These are phyloP conservation scores for Gnaphalium uliginosum DNA, from an alignment of 129 eudicot genomes.

Conservation along the genomic window DNA sequence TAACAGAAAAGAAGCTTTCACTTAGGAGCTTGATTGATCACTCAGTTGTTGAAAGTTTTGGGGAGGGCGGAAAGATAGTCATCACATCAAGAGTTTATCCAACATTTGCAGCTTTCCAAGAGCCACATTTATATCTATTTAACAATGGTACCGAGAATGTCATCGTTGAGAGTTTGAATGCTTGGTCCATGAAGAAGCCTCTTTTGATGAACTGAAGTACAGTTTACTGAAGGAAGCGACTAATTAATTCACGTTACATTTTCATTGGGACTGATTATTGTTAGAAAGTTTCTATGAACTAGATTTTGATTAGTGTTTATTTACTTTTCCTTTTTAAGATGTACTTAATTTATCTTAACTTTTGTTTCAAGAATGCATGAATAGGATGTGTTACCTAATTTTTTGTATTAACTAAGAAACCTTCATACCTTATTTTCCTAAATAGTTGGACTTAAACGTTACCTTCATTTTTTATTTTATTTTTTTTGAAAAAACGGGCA, in stretches of 20 bases:
- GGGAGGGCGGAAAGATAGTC: constrained; percentile 60
- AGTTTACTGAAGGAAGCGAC: neutral
- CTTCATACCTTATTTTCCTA: too few species aligned
- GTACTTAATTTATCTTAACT: constrained; percentile 20
- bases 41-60: constrained; percentile 82
- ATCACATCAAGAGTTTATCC: constrained; percentile 81
- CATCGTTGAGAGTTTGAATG: constrained; percentile 42
- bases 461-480: too few species aligned
- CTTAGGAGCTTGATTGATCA: constrained; percentile 73
- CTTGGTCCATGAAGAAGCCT: constrained; percentile 70
- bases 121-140: constrained; percentile 55
- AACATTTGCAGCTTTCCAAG: constrained; percentile 34
- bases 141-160: constrained; percentile 63
- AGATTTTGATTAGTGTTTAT: neutral
- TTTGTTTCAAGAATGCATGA: too few species aligned
- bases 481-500: too few species aligned
- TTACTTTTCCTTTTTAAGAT: constrained; percentile 47
- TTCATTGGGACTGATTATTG: neutral
- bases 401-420: too few species aligned
- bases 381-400: too few species aligned
- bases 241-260: neutral
- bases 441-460: too few species aligned
- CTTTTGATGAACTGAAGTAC: constrained; percentile 33
- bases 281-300: neutral
- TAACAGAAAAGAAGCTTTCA: constrained; percentile 49